Evolutionary conservation across 805 yeast species (phyloP).

Genomic region (Ogataea siamensis): DNA sequence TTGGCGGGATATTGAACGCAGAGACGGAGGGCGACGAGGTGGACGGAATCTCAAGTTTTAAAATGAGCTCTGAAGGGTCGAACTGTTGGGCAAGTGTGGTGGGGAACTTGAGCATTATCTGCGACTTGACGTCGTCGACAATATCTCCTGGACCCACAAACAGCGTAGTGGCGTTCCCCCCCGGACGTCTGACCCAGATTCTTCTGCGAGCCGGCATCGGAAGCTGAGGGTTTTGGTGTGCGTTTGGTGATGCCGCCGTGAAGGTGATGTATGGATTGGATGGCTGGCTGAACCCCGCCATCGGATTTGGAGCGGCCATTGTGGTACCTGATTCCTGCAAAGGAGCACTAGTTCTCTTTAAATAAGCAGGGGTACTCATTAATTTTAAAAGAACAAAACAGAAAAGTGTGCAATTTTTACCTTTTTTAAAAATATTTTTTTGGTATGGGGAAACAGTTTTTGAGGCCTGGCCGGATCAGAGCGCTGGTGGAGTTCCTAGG

Average conservation of each 20-base stretch:
- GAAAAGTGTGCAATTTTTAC: constrained; percentile 1
- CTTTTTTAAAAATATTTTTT: too few species aligned
- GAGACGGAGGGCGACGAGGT: constrained; percentile 13
- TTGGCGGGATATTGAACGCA: constrained; percentile 1
- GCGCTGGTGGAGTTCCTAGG: background rate
- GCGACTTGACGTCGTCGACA: constrained; percentile 77
- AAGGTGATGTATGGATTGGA: constrained; percentile 18
- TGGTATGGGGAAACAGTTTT: background rate
- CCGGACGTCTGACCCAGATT: constrained; percentile 53
- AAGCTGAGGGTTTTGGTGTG: constrained; percentile 14
- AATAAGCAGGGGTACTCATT: constrained; percentile 9
- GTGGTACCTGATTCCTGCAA: constrained; percentile 3
- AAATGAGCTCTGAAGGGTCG: constrained; percentile 67
- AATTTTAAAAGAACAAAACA: background rate
- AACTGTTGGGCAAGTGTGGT: constrained; percentile 56
- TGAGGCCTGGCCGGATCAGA: constrained; percentile 1
- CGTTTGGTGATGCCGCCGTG: constrained; percentile 18
- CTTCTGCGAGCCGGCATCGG: constrained; percentile 34
- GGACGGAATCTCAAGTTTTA: constrained; percentile 30
- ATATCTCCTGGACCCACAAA: constrained; percentile 59
- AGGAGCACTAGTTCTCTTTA: constrained; percentile 4
- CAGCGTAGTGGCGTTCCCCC: constrained; percentile 68
- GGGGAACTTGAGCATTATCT: constrained; percentile 63
- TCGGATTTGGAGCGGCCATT: background rate
- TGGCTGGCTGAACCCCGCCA: constrained; percentile 7